Evolutionary conservation across 345 rosid species (phyloP), one percentile per base, ranked within the genome.

Genomic region (Eucalyptus cloeziana): DNA sequence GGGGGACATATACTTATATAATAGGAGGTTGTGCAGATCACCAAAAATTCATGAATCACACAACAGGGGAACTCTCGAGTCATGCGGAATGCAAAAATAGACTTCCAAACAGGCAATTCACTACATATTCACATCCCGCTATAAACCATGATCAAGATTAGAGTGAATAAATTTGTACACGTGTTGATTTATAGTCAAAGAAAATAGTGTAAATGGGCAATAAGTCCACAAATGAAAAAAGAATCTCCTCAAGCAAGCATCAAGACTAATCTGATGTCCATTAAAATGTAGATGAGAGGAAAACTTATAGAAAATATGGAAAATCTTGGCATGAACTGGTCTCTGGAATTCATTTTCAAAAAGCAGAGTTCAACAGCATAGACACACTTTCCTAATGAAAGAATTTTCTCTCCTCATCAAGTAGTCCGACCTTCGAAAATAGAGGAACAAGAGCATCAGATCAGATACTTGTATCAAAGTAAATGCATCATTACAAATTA

Each of bases 231-330:
- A 2, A 15, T 50, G 52, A 19, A 50, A 50, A 50, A 50, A 50
- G 52, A 50, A 50, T 50, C 52, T 50, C 19, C 52, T 15, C 52
- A 50, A 50, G 31, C 33, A 62, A 62, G 69, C 69, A 62, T 62
- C 69, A 62, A 62, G 69, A 62, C 69, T 50, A 6, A 85, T 85
- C 54, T 4, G 25, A 24, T 11, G 51, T 12, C 52, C 51, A 62
- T 52, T 52, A 52, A 52, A 52, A 52, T 52, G 58, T 52, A 52
- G 58, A 52, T 45, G 50, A 88, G 49, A 43, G 71, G 4, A 45
- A 86, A 10, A 86, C 97, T 96, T 90, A 97, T 99, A 97, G 94
- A 91, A 97, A 96, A 89, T 94, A 97, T 24, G 98, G 99, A 90
- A 97, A 96, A 89, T 96, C 96, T 89, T 92, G 89, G 98, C 96